Evolutionary conservation across 352 stramenopile species (phyloP).

Genomic region (Phytophthora macrochlamydospora): DNA sequence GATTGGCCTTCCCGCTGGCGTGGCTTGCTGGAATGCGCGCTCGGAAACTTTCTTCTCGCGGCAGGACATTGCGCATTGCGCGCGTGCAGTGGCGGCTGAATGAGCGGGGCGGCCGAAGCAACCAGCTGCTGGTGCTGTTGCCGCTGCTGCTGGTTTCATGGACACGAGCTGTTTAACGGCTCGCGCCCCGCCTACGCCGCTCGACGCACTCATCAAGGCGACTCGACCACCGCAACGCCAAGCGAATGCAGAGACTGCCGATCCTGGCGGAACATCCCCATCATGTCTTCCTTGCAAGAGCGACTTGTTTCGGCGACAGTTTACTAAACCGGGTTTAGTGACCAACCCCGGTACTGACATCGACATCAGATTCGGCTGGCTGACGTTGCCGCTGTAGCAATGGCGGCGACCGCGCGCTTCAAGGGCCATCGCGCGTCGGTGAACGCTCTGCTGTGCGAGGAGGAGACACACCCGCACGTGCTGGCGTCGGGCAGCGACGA

Average conservation of each 20-base stretch:
- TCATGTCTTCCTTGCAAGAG: neutral
- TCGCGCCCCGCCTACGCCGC: too few species aligned
- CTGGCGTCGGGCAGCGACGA: constrained; percentile 75
- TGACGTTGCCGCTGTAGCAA: neutral
- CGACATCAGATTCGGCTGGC: neutral
- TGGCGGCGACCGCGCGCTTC: constrained; percentile 40
- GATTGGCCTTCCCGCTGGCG: neutral
- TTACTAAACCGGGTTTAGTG: too few species aligned
- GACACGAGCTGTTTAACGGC: neutral
- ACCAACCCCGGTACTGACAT: neutral
- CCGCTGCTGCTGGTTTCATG: too few species aligned
- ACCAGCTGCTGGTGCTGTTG: too few species aligned
- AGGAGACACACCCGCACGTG: constrained; percentile 51
- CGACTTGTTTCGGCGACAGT: too few species aligned
- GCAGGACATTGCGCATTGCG: too few species aligned
- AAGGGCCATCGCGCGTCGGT: constrained; percentile 63
- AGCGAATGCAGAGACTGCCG: neutral
- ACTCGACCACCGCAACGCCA: neutral
- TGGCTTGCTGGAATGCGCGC: neutral
- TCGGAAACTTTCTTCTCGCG: neutral
- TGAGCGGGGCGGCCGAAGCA: too few species aligned
- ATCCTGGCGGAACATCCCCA: neutral
- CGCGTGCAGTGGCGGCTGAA: too few species aligned
- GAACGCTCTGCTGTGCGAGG: constrained; percentile 66
- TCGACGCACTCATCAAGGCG: neutral